A percentile compares a stretch with the other conserved stretches of the same genome.
Conservation (phyloP, 2,329 filamentous ascomycete genomes). For the Dryadomyces quercus-mongolicae region DNA sequence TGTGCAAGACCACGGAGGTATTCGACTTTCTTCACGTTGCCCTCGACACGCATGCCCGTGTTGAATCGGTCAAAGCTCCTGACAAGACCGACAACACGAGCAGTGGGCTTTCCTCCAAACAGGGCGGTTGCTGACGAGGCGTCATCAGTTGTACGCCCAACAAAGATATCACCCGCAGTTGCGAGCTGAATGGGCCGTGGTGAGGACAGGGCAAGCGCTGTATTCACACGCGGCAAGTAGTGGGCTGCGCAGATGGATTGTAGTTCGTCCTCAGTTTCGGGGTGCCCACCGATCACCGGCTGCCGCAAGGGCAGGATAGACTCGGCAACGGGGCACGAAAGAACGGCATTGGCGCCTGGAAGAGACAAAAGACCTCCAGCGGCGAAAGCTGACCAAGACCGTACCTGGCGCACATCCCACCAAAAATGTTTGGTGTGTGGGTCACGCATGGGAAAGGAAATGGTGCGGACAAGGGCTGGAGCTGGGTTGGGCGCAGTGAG, state of each 20-base stretch:
- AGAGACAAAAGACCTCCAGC: slow-evolving; percentile 58
- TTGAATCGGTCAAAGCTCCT: slow-evolving; percentile 92
- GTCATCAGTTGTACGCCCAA: slow-evolving; percentile 49
- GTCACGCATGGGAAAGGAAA: slow-evolving; percentile 56
- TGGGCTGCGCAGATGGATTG: slow-evolving; percentile 64
- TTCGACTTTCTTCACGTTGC: slow-evolving; percentile 72
- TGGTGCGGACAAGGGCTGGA: slow-evolving; percentile 67
- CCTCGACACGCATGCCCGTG: slow-evolving; percentile 80
- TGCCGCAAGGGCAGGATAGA: slow-evolving; percentile 46
- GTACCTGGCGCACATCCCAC: slow-evolving; percentile 88
- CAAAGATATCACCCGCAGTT: slow-evolving; percentile 34
- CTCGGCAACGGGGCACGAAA: slow-evolving; percentile 55
- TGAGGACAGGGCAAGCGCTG: slow-evolving; percentile 66
- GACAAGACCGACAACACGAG: slow-evolving; percentile 54
- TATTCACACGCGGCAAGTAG: slow-evolving; percentile 79
- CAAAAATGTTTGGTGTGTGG: slow-evolving; percentile 74
- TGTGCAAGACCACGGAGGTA: slow-evolving; percentile 81
- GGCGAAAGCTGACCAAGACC: slow-evolving; percentile 73
- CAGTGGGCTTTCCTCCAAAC: slow-evolving; percentile 33
- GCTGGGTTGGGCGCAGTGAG: slow-evolving; percentile 71
- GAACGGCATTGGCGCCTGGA: slow-evolving; percentile 58
- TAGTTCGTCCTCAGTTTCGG: slow-evolving; percentile 67
- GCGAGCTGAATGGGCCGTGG: slow-evolving; percentile 45
- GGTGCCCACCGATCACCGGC: slow-evolving; percentile 45
- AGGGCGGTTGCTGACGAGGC: slow-evolving; percentile 40